These are phyloP conservation scores for Ophiocordyceps australis DNA, from an alignment of 2,329 filamentous ascomycete genomes.

Conservation along the genomic window DNA sequence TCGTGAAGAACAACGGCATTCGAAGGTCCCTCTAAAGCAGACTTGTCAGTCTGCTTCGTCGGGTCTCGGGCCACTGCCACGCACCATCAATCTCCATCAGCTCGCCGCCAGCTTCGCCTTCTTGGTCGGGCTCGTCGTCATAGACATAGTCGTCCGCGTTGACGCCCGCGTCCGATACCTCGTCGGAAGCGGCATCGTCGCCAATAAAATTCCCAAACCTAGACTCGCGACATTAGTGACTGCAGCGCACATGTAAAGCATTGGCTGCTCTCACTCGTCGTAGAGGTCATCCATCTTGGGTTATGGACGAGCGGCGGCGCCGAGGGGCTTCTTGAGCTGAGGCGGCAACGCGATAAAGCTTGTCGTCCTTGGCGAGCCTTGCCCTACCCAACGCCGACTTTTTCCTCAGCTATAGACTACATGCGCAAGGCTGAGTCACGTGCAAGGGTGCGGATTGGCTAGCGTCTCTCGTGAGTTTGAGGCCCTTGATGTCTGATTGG, in stretches of 20 bases:
- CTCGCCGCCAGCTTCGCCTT: slow-evolving; percentile 55
- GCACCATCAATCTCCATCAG: slow-evolving; percentile 83
- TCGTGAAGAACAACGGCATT: slow-evolving; percentile 97
- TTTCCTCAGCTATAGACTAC: no score
- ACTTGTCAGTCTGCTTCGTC: no score
- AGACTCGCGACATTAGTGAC: neutral
- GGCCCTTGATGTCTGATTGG: no score
- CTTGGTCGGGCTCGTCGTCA: slow-evolving; percentile 53
- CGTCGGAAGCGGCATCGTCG: slow-evolving; percentile 70
- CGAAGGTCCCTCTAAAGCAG: slow-evolving; percentile 51
- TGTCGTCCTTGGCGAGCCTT: no score
- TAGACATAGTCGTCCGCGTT: slow-evolving; percentile 67
- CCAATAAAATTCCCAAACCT: slow-evolving; percentile 98
- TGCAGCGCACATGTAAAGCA: neutral
- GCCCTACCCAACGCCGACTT: no score
- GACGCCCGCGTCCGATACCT: slow-evolving; percentile 62
- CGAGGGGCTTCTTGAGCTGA: no score
- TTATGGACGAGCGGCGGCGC: slow-evolving; percentile 5
- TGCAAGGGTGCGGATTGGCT: no score
- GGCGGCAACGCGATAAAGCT: no score
- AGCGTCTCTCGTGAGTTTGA: no score
- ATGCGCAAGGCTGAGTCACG: no score
- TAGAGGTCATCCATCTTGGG: slow-evolving; percentile 80
- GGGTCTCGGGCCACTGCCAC: slow-evolving; percentile 6
- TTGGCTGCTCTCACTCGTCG: slow-evolving; percentile 51